phyloP scores from a whole-genome alignment of 306 rosid species.

The Lathyrus aphaca region DNA sequence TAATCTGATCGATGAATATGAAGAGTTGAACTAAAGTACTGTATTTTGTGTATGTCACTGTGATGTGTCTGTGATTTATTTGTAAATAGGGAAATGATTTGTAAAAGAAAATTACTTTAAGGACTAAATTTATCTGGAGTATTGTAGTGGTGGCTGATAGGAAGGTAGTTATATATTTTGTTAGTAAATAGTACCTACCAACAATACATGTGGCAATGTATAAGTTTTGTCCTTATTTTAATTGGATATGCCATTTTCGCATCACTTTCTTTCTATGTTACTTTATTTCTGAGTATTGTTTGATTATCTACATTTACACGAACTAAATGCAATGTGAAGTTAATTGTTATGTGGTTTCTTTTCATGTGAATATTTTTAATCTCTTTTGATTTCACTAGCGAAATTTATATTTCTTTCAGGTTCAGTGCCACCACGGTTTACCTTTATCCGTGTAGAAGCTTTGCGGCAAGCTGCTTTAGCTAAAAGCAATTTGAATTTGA shows the following conservation, averaged over 20 bases:
- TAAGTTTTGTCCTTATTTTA: conserved; percentile 9
- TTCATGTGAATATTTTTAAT: neutral
- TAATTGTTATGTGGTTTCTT: neutral
- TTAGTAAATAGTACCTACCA: neutral
- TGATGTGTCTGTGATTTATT: neutral
- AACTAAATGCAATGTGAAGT: conserved; percentile 9
- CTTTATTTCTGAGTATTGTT: neutral
- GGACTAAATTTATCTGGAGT: neutral
- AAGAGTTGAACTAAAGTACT: neutral
- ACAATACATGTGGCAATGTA: neutral
- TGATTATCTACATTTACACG: conserved; percentile 8
- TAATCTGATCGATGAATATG: neutral
- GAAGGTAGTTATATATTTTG: neutral
- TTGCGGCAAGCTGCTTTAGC: conserved; percentile 68
- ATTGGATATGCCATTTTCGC: conserved; percentile 2
- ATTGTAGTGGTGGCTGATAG: neutral
- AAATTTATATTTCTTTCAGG: conserved; percentile 50
- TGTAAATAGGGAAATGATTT: neutral
- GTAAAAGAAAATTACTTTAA: neutral
- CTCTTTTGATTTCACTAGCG: conserved; percentile 11
- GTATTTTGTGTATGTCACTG: neutral
- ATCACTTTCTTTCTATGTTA: conserved; percentile 6
- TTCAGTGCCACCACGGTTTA: conserved; percentile 48
- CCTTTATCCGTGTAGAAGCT: conserved; percentile 55
- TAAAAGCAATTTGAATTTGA: conserved; percentile 41